These are phyloP conservation scores for Corynespora cassiicola DNA, from an alignment of 2,329 filamentous ascomycete genomes.

Conservation along the genomic window DNA sequence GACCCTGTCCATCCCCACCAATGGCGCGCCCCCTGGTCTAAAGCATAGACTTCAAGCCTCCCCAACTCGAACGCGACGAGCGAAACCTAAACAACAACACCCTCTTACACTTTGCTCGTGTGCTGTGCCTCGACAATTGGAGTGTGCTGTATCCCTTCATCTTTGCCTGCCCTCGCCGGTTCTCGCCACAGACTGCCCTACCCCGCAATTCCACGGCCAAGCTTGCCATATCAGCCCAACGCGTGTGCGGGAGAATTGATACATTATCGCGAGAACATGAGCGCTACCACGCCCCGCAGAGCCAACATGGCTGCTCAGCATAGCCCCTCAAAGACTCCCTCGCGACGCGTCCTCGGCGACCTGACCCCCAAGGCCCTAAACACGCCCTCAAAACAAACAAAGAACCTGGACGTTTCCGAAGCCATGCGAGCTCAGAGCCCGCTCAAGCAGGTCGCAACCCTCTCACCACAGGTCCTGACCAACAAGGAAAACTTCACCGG, in stretches of 20 bases:
- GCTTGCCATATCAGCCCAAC: constrained; percentile 8
- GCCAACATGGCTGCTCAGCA: constrained; percentile 29
- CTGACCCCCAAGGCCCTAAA: constrained; percentile 42
- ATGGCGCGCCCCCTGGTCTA: constrained; percentile 20
- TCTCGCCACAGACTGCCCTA: too few relatives aligned
- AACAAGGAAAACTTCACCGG: constrained; percentile 38
- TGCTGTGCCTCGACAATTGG: constrained; percentile 3
- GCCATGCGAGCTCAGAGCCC: constrained; percentile 36
- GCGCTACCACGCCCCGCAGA: constrained; percentile 27
- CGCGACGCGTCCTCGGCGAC: constrained; percentile 43
- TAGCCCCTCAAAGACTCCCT: constrained; percentile 35
- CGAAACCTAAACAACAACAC: constrained; percentile 21
- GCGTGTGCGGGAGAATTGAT: constrained; percentile 13
- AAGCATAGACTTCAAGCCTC: constrained; percentile 15
- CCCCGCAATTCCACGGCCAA: background rate
- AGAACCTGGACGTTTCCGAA: constrained; percentile 25
- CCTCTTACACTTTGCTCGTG: constrained; percentile 8
- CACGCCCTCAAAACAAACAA: constrained; percentile 34
- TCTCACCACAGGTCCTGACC: constrained; percentile 25
- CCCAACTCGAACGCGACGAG: constrained; percentile 28
- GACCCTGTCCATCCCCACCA: constrained; percentile 20
- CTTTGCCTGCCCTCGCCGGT: too few relatives aligned
- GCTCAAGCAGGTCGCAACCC: constrained; percentile 38
- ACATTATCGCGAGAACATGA: constrained; percentile 23
- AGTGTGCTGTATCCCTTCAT: too few relatives aligned